Conservation (phyloP, 306 rosid genomes). For the Glycine tomentella region DNA sequence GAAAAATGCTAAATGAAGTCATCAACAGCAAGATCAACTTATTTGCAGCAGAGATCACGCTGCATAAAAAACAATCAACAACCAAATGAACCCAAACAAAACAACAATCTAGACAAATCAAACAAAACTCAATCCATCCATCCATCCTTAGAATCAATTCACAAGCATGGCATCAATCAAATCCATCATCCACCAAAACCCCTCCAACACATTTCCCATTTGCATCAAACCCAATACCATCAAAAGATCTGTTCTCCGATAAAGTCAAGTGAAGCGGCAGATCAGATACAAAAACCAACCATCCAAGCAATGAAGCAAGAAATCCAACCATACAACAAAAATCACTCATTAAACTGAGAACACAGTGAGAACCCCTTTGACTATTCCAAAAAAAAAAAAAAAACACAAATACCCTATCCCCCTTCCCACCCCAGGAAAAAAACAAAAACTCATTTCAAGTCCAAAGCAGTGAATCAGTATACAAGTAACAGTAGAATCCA, state of each 20-base stretch:
- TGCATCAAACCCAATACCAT: neutral
- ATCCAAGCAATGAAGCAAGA: neutral
- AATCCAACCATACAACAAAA: slow-evolving; percentile 21
- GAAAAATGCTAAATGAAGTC: too few species aligned
- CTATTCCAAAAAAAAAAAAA: neutral
- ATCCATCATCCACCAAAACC: slow-evolving; percentile 8
- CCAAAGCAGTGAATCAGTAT: slow-evolving; percentile 15
- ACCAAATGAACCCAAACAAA: slow-evolving; percentile 4
- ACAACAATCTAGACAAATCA: neutral
- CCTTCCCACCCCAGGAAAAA: neutral
- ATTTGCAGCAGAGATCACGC: slow-evolving; percentile 25
- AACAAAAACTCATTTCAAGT: neutral
- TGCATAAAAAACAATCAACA: neutral
- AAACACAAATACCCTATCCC: neutral
- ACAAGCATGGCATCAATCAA: slow-evolving; percentile 7
- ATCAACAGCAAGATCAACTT: slow-evolving; percentile 28
- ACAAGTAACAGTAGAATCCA: neutral
- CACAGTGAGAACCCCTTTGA: slow-evolving; percentile 12
- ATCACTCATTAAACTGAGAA: neutral
- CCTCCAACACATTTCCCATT: neutral
- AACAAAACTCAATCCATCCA: slow-evolving; percentile 1
- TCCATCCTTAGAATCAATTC: neutral
- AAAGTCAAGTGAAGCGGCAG: slow-evolving; percentile 29
- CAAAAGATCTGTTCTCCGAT: neutral
- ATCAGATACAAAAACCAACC: slow-evolving; percentile 30